Conservation (phyloP, 2,329 filamentous ascomycete genomes). For the Trichoderma sp. region DNA sequence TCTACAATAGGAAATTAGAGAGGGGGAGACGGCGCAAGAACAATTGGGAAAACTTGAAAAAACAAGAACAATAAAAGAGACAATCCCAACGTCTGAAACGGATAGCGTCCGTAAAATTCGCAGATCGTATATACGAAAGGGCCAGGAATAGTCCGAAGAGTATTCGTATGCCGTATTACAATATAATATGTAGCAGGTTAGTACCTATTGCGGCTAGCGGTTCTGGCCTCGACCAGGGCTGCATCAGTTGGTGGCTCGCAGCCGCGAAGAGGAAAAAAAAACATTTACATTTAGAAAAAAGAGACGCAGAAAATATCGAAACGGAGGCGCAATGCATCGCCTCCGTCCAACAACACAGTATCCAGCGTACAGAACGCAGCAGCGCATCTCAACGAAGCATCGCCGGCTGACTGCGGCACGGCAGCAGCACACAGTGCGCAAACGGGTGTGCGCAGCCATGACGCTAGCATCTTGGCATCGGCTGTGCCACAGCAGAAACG, state of each 20-base stretch:
- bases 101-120: background rate
- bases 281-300: background rate
- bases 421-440: background rate
- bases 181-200: background rate
- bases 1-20: background rate
- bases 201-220: background rate
- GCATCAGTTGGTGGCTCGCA: background rate
- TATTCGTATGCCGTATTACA: background rate
- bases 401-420: background rate
- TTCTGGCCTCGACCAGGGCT: background rate
- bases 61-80: background rate
- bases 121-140: background rate
- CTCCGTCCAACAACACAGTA: background rate
- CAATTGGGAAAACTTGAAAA: background rate
- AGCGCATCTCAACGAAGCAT: background rate
- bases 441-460: background rate
- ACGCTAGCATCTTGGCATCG: slow-evolving; percentile 18
- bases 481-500: slow-evolving; percentile 21
- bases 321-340: background rate
- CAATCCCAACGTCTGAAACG: background rate
- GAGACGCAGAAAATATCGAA: background rate
- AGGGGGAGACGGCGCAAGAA: background rate
- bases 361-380: background rate
- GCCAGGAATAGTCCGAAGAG: background rate
- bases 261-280: background rate